Percentiles rank a stretch among this genome's conserved stretches.
phyloP scores from a whole-genome alignment of 495 filamentous ascomycete species.

The Bacidia gigantensis region DNA sequence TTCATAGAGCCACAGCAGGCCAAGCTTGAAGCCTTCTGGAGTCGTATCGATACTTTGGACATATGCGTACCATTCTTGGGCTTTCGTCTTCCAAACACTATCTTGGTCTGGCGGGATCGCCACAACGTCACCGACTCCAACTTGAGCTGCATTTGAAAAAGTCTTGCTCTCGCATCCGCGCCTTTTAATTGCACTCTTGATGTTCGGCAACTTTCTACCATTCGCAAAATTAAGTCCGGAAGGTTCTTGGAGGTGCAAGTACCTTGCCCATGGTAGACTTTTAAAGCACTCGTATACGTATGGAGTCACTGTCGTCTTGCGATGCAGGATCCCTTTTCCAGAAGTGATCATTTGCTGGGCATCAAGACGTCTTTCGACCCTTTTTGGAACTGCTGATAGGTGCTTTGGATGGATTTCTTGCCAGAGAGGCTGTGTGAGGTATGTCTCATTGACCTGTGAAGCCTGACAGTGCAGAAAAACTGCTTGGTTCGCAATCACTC shows the following conservation, averaged over 20 bases:
- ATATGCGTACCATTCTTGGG: conserved; percentile 47
- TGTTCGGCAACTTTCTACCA: too few species aligned
- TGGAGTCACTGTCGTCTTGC: conserved; percentile 50
- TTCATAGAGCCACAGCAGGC: conserved; percentile 59
- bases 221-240: too few species aligned
- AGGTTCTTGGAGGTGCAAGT: conserved; percentile 20
- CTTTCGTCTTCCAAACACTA: conserved; percentile 41
- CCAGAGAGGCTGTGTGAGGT: conserved; percentile 32
- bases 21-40: conserved; percentile 30
- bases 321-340: not conserved
- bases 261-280: conserved; percentile 42
- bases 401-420: conserved; percentile 23
- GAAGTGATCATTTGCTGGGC: not conserved
- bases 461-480: conserved; percentile 52
- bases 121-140: conserved; percentile 38
- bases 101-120: conserved; percentile 30
- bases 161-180: too few species aligned
- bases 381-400: conserved; percentile 13
- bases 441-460: conserved; percentile 14
- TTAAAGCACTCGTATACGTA: conserved; percentile 51
- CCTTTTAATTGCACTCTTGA: too few species aligned
- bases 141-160: not conserved
- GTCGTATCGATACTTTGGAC: conserved; percentile 40
- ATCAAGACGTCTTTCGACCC: not conserved
- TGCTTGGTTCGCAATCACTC: conserved; percentile 37